These are phyloP conservation scores for Helminthosporium solani DNA, from an alignment of 2,329 filamentous ascomycete species.

Conservation along the genomic window DNA sequence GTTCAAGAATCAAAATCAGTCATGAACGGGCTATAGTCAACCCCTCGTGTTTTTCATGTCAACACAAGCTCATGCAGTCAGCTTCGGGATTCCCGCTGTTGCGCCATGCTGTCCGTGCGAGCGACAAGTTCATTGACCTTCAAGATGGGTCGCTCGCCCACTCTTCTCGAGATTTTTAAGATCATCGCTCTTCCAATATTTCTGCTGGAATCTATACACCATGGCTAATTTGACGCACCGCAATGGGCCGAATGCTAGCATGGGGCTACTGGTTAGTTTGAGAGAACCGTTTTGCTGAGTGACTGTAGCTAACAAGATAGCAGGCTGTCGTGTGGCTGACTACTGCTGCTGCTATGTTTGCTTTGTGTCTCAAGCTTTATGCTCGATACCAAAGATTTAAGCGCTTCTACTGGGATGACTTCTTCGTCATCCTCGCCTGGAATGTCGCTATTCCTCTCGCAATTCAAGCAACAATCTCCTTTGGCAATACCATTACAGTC, in stretches of 20 bases:
- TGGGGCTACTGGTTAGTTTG: neutral
- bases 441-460: constrained; percentile 1
- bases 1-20: neutral
- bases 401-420: constrained; percentile 12
- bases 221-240: neutral
- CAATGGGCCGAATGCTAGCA: neutral
- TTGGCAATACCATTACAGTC: neutral
- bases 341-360: constrained; percentile 1
- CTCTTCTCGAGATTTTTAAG: neutral
- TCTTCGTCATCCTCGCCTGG: constrained; percentile 7
- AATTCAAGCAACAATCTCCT: neutral
- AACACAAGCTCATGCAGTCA: neutral
- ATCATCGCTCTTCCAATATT: neutral
- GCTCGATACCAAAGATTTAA: constrained; percentile 6
- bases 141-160: neutral
- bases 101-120: neutral
- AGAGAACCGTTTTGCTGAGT: neutral
- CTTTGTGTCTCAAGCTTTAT: constrained; percentile 3
- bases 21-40: neutral
- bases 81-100: neutral
- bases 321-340: constrained; percentile 5
- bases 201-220: neutral
- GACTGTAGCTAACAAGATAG: neutral
- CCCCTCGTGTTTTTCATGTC: too few relatives aligned
- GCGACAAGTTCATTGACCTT: neutral